Evolutionary conservation across 2,329 filamentous ascomycete species (phyloP), one percentile per base, ranked within the genome.

Genomic region (Paraphoma chrysanthemicola): DNA sequence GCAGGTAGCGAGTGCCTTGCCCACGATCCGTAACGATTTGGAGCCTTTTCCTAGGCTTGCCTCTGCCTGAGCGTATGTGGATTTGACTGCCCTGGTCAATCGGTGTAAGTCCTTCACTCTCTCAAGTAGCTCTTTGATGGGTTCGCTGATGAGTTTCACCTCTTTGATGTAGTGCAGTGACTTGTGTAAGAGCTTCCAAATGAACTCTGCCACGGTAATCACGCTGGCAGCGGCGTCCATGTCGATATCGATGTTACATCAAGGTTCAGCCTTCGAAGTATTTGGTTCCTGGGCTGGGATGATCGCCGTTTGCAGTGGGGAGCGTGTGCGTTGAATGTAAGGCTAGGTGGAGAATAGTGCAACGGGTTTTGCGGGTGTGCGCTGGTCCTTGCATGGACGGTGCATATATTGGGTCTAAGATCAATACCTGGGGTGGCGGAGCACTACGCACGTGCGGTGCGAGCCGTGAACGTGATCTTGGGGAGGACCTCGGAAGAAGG

Each of bases 161-260:
- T 66, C 59, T 43, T 57, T 28, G 36, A 67, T 64, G 42, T 62
- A 64, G 12, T 28, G 48, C 1, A 50, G 44, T 14, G 56, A 60
- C 14, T 54, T 58, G 23, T 50, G 18, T 30, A 67, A 55, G 10
- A 66, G 38, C 16, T 51, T 46, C 2, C 60, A 47, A 2, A 54
- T 56, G 7, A 62, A 9, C 33, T 59, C 46, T 36, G 53, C 54
- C 36, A 67, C 48, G 23, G 60, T 66, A 17, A 64, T 51, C 12
- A 65, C 52, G 44, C 54, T 54, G 1, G 61, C 56, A 1, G 58
- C 43, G 1, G 56, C 33, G 29, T 68, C 63, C 65, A 68, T 66
- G n/a, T 12, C 51, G 46, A 43, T 39, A 17, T 18, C 9, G 38
- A 47, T 14, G 44, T 45, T 31, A 16, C 28, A 14, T 23, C 36